A percentile compares a stretch with the other conserved stretches of the same genome.
phyloP scores from a whole-genome alignment of 345 rosid species.

The Citrus maxima region DNA sequence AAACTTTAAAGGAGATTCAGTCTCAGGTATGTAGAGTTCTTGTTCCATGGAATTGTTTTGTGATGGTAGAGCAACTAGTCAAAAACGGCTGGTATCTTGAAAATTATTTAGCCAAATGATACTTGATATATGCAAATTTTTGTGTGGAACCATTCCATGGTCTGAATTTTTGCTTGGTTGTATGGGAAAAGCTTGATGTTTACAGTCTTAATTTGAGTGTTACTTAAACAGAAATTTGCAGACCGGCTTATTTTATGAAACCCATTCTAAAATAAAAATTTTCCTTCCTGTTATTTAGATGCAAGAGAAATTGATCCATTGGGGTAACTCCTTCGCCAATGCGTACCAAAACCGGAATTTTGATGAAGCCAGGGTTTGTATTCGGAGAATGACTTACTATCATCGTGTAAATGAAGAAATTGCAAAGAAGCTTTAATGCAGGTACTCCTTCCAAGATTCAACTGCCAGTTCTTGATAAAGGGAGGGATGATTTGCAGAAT shows the following conservation, averaged over 20 bases:
- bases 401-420: conserved; percentile 78
- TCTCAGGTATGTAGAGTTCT: conserved; percentile 47
- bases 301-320: conserved; percentile 60
- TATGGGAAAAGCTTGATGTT: not conserved
- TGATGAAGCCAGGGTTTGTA: conserved; percentile 65
- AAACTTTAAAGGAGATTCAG: conserved; percentile 51
- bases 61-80: not conserved
- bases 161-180: not conserved
- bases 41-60: conserved; percentile 5
- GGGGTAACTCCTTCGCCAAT: conserved; percentile 55
- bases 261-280: not conserved
- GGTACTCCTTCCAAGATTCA: conserved; percentile 4
- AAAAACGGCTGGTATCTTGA: not conserved
- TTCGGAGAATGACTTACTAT: conserved; percentile 88
- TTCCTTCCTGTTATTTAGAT: conserved; percentile 39
- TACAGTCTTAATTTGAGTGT: not conserved
- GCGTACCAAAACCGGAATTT: conserved; percentile 49
- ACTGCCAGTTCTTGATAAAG: not conserved
- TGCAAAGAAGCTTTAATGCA: conserved; percentile 59
- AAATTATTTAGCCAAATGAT: not conserved
- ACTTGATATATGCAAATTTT: not conserved
- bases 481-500: not conserved
- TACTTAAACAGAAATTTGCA: not conserved
- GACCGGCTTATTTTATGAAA: not conserved
- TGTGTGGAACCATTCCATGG: not conserved